Conservation (phyloP, 176 grass and related monocot genomes). For the Triticum monococcum region DNA sequence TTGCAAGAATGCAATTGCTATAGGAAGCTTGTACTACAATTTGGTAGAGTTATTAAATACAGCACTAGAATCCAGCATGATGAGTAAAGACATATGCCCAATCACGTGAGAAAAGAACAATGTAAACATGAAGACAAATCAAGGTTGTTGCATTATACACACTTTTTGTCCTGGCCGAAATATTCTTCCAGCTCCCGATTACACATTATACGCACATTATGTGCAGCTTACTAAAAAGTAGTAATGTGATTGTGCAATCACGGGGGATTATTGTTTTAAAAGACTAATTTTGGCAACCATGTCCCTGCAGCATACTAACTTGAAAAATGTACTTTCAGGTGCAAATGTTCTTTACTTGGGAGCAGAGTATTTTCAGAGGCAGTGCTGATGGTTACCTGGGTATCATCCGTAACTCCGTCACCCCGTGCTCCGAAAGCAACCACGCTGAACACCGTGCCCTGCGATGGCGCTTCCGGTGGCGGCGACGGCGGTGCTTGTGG, state of each 20-base stretch:
- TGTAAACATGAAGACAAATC: constrained; percentile 18
- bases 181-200: background rate
- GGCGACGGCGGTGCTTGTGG: background rate
- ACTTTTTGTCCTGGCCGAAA: background rate
- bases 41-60: background rate
- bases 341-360: background rate
- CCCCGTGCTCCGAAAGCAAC: constrained; percentile 80
- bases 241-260: background rate
- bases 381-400: constrained; percentile 50
- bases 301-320: background rate
- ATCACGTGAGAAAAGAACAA: constrained; percentile 28
- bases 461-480: background rate
- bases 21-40: too few species aligned
- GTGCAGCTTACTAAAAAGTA: background rate
- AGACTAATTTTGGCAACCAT: background rate
- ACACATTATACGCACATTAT: background rate
- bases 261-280: background rate
- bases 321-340: constrained; percentile 10
- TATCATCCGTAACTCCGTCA: constrained; percentile 87
- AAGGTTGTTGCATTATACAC: background rate
- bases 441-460: constrained; percentile 48
- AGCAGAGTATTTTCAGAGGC: background rate
- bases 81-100: background rate
- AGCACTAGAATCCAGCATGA: background rate
- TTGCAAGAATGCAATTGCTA: background rate